These are phyloP conservation scores for Exserohilum turcica DNA, from an alignment of 2,329 filamentous ascomycete species.

Conservation along the genomic window DNA sequence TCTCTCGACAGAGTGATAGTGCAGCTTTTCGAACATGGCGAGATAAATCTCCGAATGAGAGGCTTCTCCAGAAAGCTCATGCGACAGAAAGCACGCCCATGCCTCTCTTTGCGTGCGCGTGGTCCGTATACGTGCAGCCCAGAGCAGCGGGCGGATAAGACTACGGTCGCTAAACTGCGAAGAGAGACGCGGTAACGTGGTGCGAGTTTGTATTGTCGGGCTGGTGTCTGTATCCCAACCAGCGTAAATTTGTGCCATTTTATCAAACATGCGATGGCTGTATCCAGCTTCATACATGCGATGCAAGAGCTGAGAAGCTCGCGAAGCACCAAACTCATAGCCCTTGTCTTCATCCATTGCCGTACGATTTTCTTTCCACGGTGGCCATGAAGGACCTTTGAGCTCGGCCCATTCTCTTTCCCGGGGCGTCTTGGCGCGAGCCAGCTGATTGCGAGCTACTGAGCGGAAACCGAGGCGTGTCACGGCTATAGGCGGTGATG, in stretches of 20 bases:
- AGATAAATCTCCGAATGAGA: conserved; percentile 55
- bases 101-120: conserved; percentile 67
- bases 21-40: conserved; percentile 63
- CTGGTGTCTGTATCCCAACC: conserved; percentile 68
- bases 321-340: conserved; percentile 61
- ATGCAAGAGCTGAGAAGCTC: conserved; percentile 60
- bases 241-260: conserved; percentile 58
- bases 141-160: conserved; percentile 47
- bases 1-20: conserved; percentile 39
- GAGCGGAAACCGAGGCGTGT: conserved; percentile 63
- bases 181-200: conserved; percentile 41
- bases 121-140: conserved; percentile 63
- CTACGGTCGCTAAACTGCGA: conserved; percentile 6
- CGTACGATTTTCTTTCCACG: conserved; percentile 66
- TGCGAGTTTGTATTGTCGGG: conserved; percentile 66
- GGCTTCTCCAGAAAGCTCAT: conserved; percentile 51
- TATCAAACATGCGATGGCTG: conserved; percentile 56
- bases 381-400: conserved; percentile 67
- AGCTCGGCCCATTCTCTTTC: conserved; percentile 64
- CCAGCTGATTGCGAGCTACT: conserved; percentile 61
- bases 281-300: conserved; percentile 67
- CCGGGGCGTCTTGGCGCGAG: conserved; percentile 59
- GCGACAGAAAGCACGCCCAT: conserved; percentile 67
- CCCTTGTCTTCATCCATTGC: conserved; percentile 65
- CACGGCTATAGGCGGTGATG: conserved; percentile 60